phyloP scores from a whole-genome alignment of 2,329 filamentous ascomycete species.

The Ilyonectria robusta region DNA sequence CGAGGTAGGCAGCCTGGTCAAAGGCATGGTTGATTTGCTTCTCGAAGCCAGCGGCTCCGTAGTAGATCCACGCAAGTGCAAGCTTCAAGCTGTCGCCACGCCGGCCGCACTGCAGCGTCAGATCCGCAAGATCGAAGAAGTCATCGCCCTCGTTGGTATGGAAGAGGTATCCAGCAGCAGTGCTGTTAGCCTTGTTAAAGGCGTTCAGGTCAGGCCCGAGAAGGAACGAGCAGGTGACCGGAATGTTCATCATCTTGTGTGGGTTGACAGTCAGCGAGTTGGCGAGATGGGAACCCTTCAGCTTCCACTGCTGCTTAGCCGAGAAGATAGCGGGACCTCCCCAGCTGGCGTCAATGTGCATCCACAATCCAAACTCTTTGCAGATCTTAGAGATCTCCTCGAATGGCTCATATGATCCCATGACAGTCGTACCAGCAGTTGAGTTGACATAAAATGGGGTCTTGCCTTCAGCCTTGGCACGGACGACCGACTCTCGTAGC shows the following conservation, averaged over 20 bases:
- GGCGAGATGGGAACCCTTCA: constrained; percentile 80
- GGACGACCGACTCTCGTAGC: constrained; percentile 73
- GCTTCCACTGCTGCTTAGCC: constrained; percentile 70
- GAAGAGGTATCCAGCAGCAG: constrained; percentile 90
- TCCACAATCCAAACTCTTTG: constrained; percentile 81
- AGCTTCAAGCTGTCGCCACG: constrained; percentile 89
- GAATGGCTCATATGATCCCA: constrained; percentile 91
- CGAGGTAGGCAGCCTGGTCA: constrained; percentile 78
- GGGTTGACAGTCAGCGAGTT: constrained; percentile 91
- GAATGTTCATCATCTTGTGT: constrained; percentile 97
- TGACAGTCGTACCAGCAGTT: constrained; percentile 93
- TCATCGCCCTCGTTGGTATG: constrained; percentile 72
- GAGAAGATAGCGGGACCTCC: constrained; percentile 89
- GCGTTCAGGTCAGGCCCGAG: constrained; percentile 81
- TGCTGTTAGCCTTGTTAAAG: constrained; percentile 88
- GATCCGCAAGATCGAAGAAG: constrained; percentile 90
- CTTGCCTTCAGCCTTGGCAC: constrained; percentile 75
- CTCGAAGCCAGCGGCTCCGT: constrained; percentile 83
- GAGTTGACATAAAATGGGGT: constrained; percentile 96
- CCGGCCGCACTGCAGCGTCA: constrained; percentile 94
- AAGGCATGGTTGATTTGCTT: constrained; percentile 81
- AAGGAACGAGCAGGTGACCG: constrained; percentile 91
- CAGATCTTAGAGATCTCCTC: constrained; percentile 78
- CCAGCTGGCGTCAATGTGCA: constrained; percentile 95
- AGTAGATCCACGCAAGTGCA: constrained; percentile 90